Evolutionary conservation across 257 asterid genomes (phyloP), one percentile per base, ranked within the genome.

Genomic region (Apocynum venetum): DNA sequence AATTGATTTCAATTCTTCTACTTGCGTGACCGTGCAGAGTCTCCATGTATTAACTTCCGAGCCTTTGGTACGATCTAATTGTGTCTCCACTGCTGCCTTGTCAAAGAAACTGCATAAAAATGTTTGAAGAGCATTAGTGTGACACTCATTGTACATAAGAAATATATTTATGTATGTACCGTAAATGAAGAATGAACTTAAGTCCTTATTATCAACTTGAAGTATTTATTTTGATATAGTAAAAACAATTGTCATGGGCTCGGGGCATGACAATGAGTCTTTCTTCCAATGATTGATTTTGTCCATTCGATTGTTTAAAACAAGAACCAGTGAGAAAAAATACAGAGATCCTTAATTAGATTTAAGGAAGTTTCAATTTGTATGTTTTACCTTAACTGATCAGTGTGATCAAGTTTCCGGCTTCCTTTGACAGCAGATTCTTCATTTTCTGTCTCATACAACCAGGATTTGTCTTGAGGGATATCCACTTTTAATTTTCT

Each of bases 11-110:
- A 91, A 78, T 77, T 91, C 97, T 86, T 91, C 93, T 1, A 89
- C 91, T 69, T 89, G 94, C 11, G 97, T 91, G 15, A 91, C 89
- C 0, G 91, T 87, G 79, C 97, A 88, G 8, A 91, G 90, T 57
- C 85, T 81, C 93, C 93, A 91, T 19, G 85, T 56, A 46, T 87
- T 70, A 1, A 65, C 73, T 40, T 66, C 51, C 10, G 87, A 53
- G 25, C 81, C 89, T 48, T 83, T 83, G 76, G 73, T 68, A 20
- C 68, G 7, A 74, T 89, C 97, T n/a, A 80, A 64, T 80, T 88
- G 76, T 55, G 80, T 85, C 81, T 84, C 84, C n/a, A 89, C 89
- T 3, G 97, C 97, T 19, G 94, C 97, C 82, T 84, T 88, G 73
- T 91, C 94, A 3, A 91, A 82, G 81, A 91, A 91, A 72, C 97